These are phyloP conservation scores for Comarum palustre DNA, from an alignment of 306 rosid genomes.

Conservation along the genomic window DNA sequence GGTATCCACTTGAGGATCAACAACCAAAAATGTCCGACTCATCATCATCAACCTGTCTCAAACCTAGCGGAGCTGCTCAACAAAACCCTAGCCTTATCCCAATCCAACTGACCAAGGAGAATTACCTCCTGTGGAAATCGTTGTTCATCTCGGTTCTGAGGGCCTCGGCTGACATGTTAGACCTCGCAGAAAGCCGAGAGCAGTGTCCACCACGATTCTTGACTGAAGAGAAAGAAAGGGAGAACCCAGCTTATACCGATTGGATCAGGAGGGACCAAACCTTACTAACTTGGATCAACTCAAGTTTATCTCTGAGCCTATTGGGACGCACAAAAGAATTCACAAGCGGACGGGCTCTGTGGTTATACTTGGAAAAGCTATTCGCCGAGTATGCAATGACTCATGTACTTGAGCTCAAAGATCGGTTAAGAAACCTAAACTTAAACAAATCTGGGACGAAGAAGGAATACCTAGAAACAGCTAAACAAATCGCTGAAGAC, in stretches of 20 bases:
- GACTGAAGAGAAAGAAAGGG: neutral
- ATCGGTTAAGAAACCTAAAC: too few species aligned
- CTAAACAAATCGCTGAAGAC: neutral
- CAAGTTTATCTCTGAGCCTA: neutral
- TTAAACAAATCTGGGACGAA: too few species aligned
- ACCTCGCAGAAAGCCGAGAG: neutral
- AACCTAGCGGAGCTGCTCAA: neutral
- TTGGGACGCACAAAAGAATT: too few species aligned
- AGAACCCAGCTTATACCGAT: neutral
- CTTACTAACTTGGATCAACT: neutral
- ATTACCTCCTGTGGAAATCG: neutral
- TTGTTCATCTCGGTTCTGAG: neutral
- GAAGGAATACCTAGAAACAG: too few species aligned
- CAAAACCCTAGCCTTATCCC: neutral
- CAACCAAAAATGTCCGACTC: too few species aligned
- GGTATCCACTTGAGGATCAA: too few species aligned
- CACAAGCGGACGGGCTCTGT: too few species aligned
- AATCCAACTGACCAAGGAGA: neutral
- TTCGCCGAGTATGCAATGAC: too few species aligned
- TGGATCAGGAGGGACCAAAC: neutral
- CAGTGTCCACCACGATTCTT: neutral
- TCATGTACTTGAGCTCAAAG: too few species aligned
- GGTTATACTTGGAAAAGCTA: too few species aligned
- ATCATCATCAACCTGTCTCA: neutral
- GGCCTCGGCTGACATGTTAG: neutral